Base-by-base conservation (phyloP, 2,329 filamentous ascomycete species). In the Colletotrichum tropicale region DNA sequence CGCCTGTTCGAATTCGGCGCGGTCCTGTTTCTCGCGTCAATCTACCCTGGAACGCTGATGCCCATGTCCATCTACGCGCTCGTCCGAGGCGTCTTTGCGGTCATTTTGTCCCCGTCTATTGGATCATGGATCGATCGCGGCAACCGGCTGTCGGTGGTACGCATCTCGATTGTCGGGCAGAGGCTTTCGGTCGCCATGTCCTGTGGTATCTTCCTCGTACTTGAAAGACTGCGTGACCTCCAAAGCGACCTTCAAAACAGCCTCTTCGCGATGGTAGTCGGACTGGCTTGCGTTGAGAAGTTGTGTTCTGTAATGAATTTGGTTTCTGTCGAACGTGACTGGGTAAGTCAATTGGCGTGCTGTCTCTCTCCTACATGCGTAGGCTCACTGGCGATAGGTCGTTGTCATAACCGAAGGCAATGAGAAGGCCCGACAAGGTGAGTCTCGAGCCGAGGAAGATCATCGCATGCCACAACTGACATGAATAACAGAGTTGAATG, bases 1-100 rank as follows among this genome's bases (percentile, higher is more conserved):
- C 89, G 92, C 24, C 84, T 91, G 71, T 93, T 93, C 77, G 91
- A 93, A 80, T 93, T 93, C 71, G 91, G 88, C 34, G 88, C 90
- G 8, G 89, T 93, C 7, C 84, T 93, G 8, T 93, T 89, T 81
- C 85, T 93, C 12, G 90, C 90, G 0, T 82, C 86, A 1, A 87
- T 91, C 61, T 93, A 87, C 78, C 89, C 89, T 0, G 84, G 86
- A 1, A 94, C 93, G 0, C 84, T 95, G 26, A 86, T 94, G 26
- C 93, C 91, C 43, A 88, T 93, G 71, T 94, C 93, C 0, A 84
- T 93, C n/a, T 95, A 95, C 80, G 93, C 93, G 0, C 83, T 95
- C 8, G 85, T 88, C 7, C 89, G 94, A 26, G 88, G 90, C 8
- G 83, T 87, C 0, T 86, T 91, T 1, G 92, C 92, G 0, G 89